Percentiles rank a stretch among this genome's conserved stretches.
Evolutionary conservation across 345 rosid genomes (phyloP).

Genomic region (Eucalyptus brandiana): DNA sequence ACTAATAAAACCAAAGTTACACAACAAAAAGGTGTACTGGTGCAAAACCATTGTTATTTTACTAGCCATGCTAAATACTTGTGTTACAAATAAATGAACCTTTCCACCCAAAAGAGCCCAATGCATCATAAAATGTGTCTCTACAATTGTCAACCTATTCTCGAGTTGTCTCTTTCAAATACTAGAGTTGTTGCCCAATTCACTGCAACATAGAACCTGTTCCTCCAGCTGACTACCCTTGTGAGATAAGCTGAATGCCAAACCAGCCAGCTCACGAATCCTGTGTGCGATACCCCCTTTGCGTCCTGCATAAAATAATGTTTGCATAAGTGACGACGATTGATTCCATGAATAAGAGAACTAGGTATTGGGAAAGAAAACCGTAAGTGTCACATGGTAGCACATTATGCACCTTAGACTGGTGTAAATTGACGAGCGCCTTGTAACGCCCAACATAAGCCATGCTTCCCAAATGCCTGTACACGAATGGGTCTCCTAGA

Average conservation of each 20-base stretch:
- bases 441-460: slow-evolving; percentile 56
- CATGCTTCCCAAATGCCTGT: slow-evolving; percentile 60
- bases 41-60: no score
- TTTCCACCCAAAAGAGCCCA: no score
- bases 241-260: slow-evolving; percentile 69
- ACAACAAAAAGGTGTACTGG: rapidly evolving
- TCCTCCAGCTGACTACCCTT: slow-evolving; percentile 59
- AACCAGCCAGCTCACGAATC: slow-evolving; percentile 41
- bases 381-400: rapidly evolving
- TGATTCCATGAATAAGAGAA: rapidly evolving
- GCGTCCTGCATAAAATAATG: slow-evolving; percentile 16
- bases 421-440: slow-evolving; percentile 55
- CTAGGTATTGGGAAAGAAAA: background rate
- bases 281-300: slow-evolving; percentile 37
- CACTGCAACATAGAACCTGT: slow-evolving; percentile 47
- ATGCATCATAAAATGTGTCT: background rate
- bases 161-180: slow-evolving; percentile 57
- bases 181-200: slow-evolving; percentile 65
- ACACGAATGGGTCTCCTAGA: slow-evolving; percentile 47
- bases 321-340: background rate
- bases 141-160: slow-evolving; percentile 18
- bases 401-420: slow-evolving; percentile 27
- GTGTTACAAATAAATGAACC: no score
- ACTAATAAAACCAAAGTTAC: no score
- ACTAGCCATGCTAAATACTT: no score